These are phyloP conservation scores for Blastobotrys elegans DNA, from an alignment of 1,139 yeast genomes.

Conservation along the genomic window DNA sequence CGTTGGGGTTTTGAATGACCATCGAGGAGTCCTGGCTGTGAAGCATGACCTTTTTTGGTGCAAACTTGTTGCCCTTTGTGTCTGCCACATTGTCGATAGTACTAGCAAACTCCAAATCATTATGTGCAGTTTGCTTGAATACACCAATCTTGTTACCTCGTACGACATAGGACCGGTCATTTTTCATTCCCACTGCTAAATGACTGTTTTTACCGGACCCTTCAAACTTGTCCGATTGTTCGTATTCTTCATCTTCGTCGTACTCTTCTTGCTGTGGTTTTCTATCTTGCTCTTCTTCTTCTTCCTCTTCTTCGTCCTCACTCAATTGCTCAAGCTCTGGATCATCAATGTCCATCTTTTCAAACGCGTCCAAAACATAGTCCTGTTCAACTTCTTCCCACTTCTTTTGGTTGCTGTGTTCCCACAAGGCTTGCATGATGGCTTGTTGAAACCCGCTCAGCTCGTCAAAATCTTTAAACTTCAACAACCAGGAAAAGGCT, in stretches of 20 bases:
- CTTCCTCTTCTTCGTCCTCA: slow-evolving; percentile 35
- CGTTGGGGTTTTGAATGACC: slow-evolving; percentile 53
- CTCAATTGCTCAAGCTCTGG: slow-evolving; percentile 33
- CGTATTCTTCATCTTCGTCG: slow-evolving; percentile 34
- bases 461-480: slow-evolving; percentile 42
- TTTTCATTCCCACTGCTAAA: slow-evolving; percentile 63
- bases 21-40: slow-evolving; percentile 68
- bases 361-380: slow-evolving; percentile 47
- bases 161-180: slow-evolving; percentile 70
- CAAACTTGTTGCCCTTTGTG: slow-evolving; percentile 48
- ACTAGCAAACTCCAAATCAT: slow-evolving; percentile 55
- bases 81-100: slow-evolving; percentile 60
- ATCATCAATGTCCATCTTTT: slow-evolving; percentile 38
- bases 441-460: slow-evolving; percentile 49
- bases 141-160: slow-evolving; percentile 80
- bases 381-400: slow-evolving; percentile 50
- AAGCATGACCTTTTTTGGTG: slow-evolving; percentile 65
- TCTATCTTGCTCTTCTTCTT: slow-evolving; percentile 24
- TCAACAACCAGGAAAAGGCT: slow-evolving; percentile 58
- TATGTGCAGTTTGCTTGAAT: slow-evolving; percentile 53
- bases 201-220: slow-evolving; percentile 48
- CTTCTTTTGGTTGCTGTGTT: slow-evolving; percentile 46
- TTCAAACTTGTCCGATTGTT: slow-evolving; percentile 32
- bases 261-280: slow-evolving; percentile 25
- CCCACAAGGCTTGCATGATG: slow-evolving; percentile 58